Percentiles rank a stretch among this genome's conserved stretches.
These are phyloP conservation scores for Camelina neglecta DNA, from an alignment of 345 rosid genomes.

Conservation along the genomic window DNA sequence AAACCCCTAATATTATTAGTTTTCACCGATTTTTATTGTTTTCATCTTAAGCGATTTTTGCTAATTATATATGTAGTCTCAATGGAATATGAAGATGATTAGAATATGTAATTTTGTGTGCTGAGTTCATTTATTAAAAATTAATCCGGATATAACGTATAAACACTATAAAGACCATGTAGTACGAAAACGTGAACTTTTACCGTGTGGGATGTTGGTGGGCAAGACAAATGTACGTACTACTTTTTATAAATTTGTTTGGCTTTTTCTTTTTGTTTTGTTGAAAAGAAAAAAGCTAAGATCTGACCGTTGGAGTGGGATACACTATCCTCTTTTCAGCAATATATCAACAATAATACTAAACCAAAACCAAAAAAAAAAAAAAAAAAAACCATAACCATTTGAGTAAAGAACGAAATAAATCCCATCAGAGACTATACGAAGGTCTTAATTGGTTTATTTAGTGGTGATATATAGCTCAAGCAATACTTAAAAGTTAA, in stretches of 20 bases:
- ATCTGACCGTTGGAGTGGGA: slow-evolving; percentile 10
- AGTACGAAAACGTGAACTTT: slow-evolving; percentile 12
- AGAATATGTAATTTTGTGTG: neutral
- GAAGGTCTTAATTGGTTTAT: neutral
- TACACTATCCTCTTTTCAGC: neutral
- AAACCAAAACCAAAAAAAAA: neutral
- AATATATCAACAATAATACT: neutral
- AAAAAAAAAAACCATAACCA: neutral
- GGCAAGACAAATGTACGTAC: neutral
- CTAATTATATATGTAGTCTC: too few relatives aligned
- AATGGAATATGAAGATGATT: too few relatives aligned
- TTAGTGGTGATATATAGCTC: neutral
- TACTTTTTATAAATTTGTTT: neutral
- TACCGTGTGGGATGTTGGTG: slow-evolving; percentile 2
- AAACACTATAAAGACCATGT: neutral
- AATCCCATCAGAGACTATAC: neutral
- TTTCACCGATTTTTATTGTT: neutral
- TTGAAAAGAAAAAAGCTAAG: neutral
- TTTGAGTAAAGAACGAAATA: neutral
- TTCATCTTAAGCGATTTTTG: neutral
- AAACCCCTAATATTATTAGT: neutral
- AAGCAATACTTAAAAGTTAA: neutral
- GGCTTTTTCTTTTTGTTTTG: neutral
- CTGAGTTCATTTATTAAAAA: neutral
- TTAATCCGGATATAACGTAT: neutral